phyloP scores from a whole-genome alignment of 2,329 filamentous ascomycete genomes.

The Neonectria ditissima region DNA sequence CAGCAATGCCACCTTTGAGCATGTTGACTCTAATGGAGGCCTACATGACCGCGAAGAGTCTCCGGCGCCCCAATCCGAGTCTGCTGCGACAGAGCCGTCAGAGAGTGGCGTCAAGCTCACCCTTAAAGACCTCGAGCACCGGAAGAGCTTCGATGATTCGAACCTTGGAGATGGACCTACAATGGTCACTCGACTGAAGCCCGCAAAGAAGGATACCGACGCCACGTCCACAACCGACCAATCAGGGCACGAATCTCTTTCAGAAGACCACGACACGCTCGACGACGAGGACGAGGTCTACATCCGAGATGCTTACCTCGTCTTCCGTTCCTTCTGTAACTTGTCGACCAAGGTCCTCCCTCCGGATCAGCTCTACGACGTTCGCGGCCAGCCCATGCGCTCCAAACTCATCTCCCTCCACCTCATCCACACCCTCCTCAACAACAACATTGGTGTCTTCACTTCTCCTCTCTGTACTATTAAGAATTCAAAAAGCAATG shows the following conservation, averaged over 20 bases:
- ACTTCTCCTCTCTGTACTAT: slow-evolving; percentile 93
- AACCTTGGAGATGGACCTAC: slow-evolving; percentile 75
- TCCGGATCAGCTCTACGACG: slow-evolving; percentile 90
- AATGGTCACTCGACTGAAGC: slow-evolving; percentile 73
- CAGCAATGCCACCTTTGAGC: slow-evolving; percentile 65
- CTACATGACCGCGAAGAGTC: slow-evolving; percentile 52
- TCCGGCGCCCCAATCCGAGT: slow-evolving; percentile 47
- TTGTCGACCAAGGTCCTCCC: slow-evolving; percentile 92
- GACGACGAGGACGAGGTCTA: slow-evolving; percentile 93
- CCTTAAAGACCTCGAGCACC: slow-evolving; percentile 73
- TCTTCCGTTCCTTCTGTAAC: slow-evolving; percentile 98
- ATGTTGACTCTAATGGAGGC: slow-evolving; percentile 54
- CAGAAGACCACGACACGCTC: slow-evolving; percentile 69
- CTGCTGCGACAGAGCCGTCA: slow-evolving; percentile 42
- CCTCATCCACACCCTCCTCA: slow-evolving; percentile 93
- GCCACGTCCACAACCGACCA: slow-evolving; percentile 63
- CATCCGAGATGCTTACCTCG: slow-evolving; percentile 95
- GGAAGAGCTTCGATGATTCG: slow-evolving; percentile 77
- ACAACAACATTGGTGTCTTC: slow-evolving; percentile 93
- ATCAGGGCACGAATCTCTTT: slow-evolving; percentile 64
- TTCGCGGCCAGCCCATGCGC: slow-evolving; percentile 95
- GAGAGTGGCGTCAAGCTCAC: slow-evolving; percentile 68
- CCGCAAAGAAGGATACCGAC: slow-evolving; percentile 55
- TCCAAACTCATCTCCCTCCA: slow-evolving; percentile 96
- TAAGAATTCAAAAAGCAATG: slow-evolving; percentile 87